Evolutionary conservation across 2,329 filamentous ascomycete genomes (phyloP).

Genomic region (Sclerotinia borealis): DNA sequence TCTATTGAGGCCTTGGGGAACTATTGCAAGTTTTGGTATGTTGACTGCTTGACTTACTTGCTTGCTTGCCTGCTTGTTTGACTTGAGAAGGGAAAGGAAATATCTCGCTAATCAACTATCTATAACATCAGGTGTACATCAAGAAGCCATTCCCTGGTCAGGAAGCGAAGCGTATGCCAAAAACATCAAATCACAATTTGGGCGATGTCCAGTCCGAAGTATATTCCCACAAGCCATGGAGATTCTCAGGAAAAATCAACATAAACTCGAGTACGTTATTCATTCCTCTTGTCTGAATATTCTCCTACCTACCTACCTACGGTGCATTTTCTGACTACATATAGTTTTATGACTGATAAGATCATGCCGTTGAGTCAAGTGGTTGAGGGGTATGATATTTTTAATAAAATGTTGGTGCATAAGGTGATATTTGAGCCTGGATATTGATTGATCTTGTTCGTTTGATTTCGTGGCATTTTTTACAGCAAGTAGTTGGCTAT

Average conservation of each 20-base stretch:
- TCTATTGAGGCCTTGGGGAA: slow-evolving; percentile 64
- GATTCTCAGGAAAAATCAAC: slow-evolving; percentile 59
- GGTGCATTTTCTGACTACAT: slow-evolving; percentile 19
- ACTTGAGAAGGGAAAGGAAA: neutral
- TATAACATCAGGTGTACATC: slow-evolving; percentile 7
- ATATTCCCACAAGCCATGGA: slow-evolving; percentile 61
- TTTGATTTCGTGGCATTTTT: too few species aligned
- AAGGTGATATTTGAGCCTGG: slow-evolving; percentile 60
- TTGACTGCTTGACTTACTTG: neutral
- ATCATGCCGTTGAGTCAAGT: slow-evolving; percentile 65
- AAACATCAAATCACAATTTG: slow-evolving; percentile 67
- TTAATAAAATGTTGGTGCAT: slow-evolving; percentile 66
- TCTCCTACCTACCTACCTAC: neutral
- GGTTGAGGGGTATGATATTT: slow-evolving; percentile 62
- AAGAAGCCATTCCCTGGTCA: slow-evolving; percentile 59
- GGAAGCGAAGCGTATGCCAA: slow-evolving; percentile 63
- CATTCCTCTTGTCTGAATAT: too few species aligned
- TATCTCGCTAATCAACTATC: neutral
- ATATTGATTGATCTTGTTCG: too few species aligned
- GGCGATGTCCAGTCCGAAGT: slow-evolving; percentile 68
- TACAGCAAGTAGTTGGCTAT: neutral
- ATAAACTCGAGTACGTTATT: slow-evolving; percentile 58
- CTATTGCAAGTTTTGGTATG: slow-evolving; percentile 45
- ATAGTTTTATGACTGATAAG: slow-evolving; percentile 70
- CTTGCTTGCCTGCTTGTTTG: too few species aligned